Percentiles rank a stretch among this genome's conserved stretches.
Evolutionary conservation across 1,284 basidiomycete species (phyloP).

Genomic region (Trichosporon asahii): DNA sequence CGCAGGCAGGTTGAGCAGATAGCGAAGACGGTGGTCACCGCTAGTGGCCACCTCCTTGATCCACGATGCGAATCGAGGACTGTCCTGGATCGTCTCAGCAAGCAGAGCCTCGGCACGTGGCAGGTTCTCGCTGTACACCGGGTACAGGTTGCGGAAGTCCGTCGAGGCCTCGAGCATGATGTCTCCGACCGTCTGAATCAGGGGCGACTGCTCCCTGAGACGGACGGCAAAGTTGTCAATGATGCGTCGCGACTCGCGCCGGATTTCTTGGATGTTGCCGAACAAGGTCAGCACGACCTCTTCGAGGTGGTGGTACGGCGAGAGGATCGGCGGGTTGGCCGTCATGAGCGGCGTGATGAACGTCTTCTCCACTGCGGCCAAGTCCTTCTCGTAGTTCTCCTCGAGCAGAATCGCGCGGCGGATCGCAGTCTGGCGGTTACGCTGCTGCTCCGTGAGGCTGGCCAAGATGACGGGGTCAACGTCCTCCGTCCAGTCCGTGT

Average conservation of each 20-base stretch:
- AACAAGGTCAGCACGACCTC: slow-evolving; percentile 84
- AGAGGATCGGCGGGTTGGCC: slow-evolving; percentile 70
- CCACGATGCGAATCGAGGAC: slow-evolving; percentile 77
- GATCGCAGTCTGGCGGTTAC: slow-evolving; percentile 83
- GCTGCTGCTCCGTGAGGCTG: slow-evolving; percentile 69
- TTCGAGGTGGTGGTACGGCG: slow-evolving; percentile 61
- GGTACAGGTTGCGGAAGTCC: slow-evolving; percentile 82
- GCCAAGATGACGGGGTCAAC: slow-evolving; percentile 66
- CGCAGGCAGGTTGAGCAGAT: slow-evolving; percentile 79
- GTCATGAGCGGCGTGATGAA: slow-evolving; percentile 74
- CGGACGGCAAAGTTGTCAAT: slow-evolving; percentile 82
- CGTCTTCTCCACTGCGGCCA: slow-evolving; percentile 73
- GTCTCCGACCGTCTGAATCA: slow-evolving; percentile 84
- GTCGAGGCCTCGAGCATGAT: slow-evolving; percentile 83
- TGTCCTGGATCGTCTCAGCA: slow-evolving; percentile 77
- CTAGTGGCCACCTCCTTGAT: slow-evolving; percentile 70
- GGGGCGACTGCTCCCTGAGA: slow-evolving; percentile 78
- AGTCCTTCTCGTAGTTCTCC: slow-evolving; percentile 82
- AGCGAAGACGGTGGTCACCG: slow-evolving; percentile 71
- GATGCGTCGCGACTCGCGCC: slow-evolving; percentile 73
- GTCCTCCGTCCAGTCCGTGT: slow-evolving; percentile 64
- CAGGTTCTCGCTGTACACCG: slow-evolving; percentile 76
- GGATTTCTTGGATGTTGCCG: slow-evolving; percentile 77
- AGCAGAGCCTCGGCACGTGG: slow-evolving; percentile 80
- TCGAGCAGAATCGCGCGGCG: slow-evolving; percentile 88